Percentiles rank a stretch among this genome's conserved stretches.
These are phyloP conservation scores for Cyberlindnera americana DNA, from an alignment of 805 yeast species.

Conservation along the genomic window DNA sequence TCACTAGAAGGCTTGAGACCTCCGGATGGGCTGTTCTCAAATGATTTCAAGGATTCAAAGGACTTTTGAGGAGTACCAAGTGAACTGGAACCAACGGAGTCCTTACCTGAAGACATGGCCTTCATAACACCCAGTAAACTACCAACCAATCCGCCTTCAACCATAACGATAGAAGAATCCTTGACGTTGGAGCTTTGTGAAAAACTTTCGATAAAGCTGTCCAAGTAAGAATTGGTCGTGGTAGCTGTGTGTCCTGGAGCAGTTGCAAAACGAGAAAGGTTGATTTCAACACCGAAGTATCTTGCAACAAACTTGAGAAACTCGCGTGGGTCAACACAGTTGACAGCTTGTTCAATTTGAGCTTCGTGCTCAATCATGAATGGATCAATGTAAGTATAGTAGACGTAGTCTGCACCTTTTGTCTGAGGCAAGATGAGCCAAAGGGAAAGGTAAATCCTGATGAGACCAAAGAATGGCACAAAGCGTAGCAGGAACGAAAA, in stretches of 20 bases:
- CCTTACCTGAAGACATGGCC: slow-evolving; percentile 2
- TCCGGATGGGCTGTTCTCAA: background rate
- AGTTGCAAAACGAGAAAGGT: slow-evolving; percentile 6
- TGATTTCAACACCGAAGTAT: slow-evolving; percentile 7
- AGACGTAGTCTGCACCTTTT: slow-evolving; percentile 42
- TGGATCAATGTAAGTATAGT: slow-evolving; percentile 36
- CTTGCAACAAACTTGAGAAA: slow-evolving; percentile 2
- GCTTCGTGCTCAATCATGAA: slow-evolving; percentile 34
- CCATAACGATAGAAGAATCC: background rate
- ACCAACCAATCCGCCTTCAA: slow-evolving; percentile 9
- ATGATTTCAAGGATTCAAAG: slow-evolving; percentile 1
- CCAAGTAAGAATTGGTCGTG: slow-evolving; percentile 4
- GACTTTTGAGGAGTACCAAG: slow-evolving; percentile 3
- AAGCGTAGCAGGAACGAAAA: slow-evolving; percentile 42
- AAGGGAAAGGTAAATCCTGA: slow-evolving; percentile 43
- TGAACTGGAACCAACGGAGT: background rate
- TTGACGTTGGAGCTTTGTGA: background rate
- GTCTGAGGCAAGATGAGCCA: slow-evolving; percentile 61
- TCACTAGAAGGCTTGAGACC: slow-evolving; percentile 3
- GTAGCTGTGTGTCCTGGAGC: background rate
- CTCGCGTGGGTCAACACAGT: slow-evolving; percentile 9
- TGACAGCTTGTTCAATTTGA: slow-evolving; percentile 28
- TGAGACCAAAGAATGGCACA: slow-evolving; percentile 53
- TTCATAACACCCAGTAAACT: slow-evolving; percentile 13
- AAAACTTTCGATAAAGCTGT: slow-evolving; percentile 12